phyloP scores from a whole-genome alignment of 1,284 basidiomycete genomes.

The Somion occarium region DNA sequence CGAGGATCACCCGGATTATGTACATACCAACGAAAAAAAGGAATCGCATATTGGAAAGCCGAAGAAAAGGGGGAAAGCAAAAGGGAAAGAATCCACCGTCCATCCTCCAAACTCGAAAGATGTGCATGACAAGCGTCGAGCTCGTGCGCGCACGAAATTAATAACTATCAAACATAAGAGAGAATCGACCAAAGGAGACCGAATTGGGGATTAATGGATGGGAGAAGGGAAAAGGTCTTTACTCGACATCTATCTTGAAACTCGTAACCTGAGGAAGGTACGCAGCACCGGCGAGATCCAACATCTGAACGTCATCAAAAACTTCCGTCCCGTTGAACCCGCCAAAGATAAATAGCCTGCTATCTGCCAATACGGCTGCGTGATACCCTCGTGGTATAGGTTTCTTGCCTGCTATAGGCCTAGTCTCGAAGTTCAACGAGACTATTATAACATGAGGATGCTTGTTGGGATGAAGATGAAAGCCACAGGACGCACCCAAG shows the following conservation, averaged over 20 bases:
- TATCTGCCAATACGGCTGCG: slow-evolving; percentile 76
- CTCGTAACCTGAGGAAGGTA: slow-evolving; percentile 92
- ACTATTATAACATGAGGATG: slow-evolving; percentile 41
- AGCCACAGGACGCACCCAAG: slow-evolving; percentile 49
- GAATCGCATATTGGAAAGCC: no score
- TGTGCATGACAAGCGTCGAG: no score
- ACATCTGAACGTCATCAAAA: slow-evolving; percentile 80
- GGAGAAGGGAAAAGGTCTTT: background rate
- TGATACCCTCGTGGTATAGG: slow-evolving; percentile 82
- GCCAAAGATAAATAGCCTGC: slow-evolving; percentile 81
- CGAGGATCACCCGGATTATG: no score
- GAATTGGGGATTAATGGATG: background rate
- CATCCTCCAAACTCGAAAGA: background rate
- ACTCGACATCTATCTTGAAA: slow-evolving; percentile 51
- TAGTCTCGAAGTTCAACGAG: slow-evolving; percentile 61
- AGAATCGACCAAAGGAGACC: background rate
- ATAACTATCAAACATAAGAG: background rate
- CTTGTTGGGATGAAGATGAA: slow-evolving; percentile 12
- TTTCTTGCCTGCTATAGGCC: slow-evolving; percentile 59
- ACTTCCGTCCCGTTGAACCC: slow-evolving; percentile 82
- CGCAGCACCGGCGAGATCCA: slow-evolving; percentile 84
- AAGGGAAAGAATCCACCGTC: no score
- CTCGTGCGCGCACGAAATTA: background rate
- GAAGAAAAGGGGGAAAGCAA: no score
- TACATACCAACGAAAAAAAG: no score